These are phyloP conservation scores for Colletotrichum tabaci DNA, from an alignment of 2,329 filamentous ascomycete genomes.

Conservation along the genomic window DNA sequence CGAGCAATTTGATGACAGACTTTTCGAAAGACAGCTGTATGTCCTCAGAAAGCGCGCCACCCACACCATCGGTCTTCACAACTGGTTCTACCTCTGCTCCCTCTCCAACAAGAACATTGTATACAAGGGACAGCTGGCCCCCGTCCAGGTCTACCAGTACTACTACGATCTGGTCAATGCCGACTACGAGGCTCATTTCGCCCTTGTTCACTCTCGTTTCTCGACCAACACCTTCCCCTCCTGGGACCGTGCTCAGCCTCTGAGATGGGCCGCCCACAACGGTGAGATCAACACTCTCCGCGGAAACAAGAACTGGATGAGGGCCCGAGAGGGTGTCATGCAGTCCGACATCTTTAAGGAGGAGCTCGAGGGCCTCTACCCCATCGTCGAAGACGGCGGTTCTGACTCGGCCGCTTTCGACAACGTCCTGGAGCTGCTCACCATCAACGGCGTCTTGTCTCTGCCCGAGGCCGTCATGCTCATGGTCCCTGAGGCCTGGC, in stretches of 20 bases:
- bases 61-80: conserved; percentile 93
- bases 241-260: conserved; percentile 96
- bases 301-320: conserved; percentile 99
- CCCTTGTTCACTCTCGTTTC: conserved; percentile 96
- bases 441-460: conserved; percentile 95
- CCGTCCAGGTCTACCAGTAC: conserved; percentile 97
- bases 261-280: conserved; percentile 98
- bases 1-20: conserved; percentile 84
- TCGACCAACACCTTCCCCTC: conserved; percentile 99
- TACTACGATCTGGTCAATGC: conserved; percentile 97
- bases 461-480: conserved; percentile 97
- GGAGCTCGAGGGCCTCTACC: conserved; percentile 91
- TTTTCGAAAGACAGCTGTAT: conserved; percentile 94
- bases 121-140: conserved; percentile 96
- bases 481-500: conserved; percentile 98
- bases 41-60: conserved; percentile 95
- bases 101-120: conserved; percentile 98
- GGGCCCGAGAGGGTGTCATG: conserved; percentile 94
- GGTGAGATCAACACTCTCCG: conserved; percentile 98
- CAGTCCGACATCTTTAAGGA: conserved; percentile 93
- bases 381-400: conserved; percentile 95
- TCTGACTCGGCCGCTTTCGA: conserved; percentile 98
- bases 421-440: conserved; percentile 93
- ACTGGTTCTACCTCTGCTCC: conserved; percentile 99
- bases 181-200: conserved; percentile 97